Evolutionary conservation across 108 stramenopile genomes (phyloP), one percentile per base, ranked within the genome.

Genomic region (Fragilaria crotonensis): DNA sequence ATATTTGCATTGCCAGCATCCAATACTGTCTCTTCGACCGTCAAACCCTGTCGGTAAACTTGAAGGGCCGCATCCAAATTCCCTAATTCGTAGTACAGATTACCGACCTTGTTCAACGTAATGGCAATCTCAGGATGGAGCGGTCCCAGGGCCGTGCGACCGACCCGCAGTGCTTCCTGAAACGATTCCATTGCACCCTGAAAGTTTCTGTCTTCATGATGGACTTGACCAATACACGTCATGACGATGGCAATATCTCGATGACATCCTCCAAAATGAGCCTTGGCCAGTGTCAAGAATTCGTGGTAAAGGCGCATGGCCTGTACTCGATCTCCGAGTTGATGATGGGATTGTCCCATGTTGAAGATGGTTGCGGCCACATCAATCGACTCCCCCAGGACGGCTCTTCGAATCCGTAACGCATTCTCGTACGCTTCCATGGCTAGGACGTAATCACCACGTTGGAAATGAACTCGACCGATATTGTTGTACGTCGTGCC

Each of bases 311-410:
- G 59, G 19, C 11, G 19, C n/a, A 81, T 22, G 3, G 83, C 79
- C 45, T 73, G 53, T 5, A 73, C 66, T 33, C 54, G 31, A 17
- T 63, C 36, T 19, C 74, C 75, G 26, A 54, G 48, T 48, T 79
- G 71, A 50, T 85, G 77, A 52, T 56, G 71, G 3, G 72, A 57
- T 61, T 81, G 80, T 18, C 83, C 83, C 48, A 59, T 48, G 45
- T 85, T 84, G 67, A 78, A 80, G 7, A 74, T 31, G 14, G 77
- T 84, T 5, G 79, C 83, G 2, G 79, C 73, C 19, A 76, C 71
- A 48, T 84, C 83, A 20, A 78, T 45, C 31, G 57, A 33, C 30
- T 72, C 67, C 0, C 67, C 74, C 11, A 70, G 53, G 14, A 65
- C 36, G 2, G 23, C 27, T 20, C 60, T 61, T 23, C 83, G 79